A percentile compares a stretch with the other conserved stretches of the same genome.
Conservation (phyloP, 1,284 basidiomycete genomes). For the Pisolithus thermaeus region DNA sequence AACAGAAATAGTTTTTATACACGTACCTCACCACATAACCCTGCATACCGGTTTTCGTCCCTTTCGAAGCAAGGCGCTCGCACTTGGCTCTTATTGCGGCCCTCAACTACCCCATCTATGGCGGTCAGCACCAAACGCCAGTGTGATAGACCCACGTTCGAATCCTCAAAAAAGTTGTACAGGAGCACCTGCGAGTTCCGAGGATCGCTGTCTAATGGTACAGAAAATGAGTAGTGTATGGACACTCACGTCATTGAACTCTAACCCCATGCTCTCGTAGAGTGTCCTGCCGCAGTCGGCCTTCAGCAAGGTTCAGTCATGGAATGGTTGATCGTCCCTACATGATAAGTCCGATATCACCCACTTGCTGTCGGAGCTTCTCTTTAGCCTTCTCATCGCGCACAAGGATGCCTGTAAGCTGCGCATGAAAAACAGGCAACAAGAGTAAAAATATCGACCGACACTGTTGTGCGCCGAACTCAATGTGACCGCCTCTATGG, state of each 20-base stretch:
- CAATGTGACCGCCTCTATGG: conserved; percentile 41
- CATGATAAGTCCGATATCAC: conserved; percentile 53
- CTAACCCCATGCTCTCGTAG: conserved; percentile 70
- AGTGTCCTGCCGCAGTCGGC: conserved; percentile 44
- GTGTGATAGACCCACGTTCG: conserved; percentile 39
- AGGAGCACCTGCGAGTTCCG: conserved; percentile 50
- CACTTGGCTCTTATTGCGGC: conserved; percentile 9
- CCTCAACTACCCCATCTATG: conserved; percentile 19
- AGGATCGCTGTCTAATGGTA: no score
- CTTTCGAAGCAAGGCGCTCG: conserved; percentile 42
- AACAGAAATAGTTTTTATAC: background rate
- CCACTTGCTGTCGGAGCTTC: conserved; percentile 46
- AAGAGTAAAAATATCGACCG: conserved; percentile 6
- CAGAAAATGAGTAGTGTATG: background rate
- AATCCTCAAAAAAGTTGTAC: conserved; percentile 69
- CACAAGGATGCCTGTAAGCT: conserved; percentile 56
- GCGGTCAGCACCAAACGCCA: conserved; percentile 60
- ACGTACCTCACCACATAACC: conserved; percentile 54
- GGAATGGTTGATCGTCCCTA: no score
- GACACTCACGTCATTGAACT: conserved; percentile 58
- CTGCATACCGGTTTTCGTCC: conserved; percentile 46
- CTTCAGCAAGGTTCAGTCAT: background rate
- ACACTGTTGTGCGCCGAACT: conserved; percentile 70
- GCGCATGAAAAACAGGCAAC: background rate
- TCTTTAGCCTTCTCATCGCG: conserved; percentile 50